Percentiles rank a stretch among this genome's conserved stretches.
Conservation (phyloP, 768 basidiomycete species). For the Boletales sp. region DNA sequence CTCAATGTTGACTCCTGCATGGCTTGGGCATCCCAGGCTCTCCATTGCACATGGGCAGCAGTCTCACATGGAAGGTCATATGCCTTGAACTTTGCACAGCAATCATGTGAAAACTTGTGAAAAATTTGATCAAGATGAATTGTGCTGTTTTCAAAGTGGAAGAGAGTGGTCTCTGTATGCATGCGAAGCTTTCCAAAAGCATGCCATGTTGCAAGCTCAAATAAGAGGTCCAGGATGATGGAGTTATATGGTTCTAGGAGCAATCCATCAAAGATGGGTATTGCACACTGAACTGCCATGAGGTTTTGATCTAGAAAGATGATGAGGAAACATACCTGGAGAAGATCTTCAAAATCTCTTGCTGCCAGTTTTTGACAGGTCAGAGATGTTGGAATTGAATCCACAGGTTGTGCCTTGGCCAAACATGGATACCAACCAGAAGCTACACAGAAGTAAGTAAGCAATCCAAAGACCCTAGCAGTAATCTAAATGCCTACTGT, state of each 20-base stretch:
- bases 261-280: slow-evolving; percentile 34
- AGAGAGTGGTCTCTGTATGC: slow-evolving; percentile 17
- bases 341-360: slow-evolving; percentile 36
- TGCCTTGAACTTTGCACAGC: slow-evolving; percentile 25
- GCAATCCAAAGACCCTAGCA: too few relatives aligned
- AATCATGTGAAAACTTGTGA: slow-evolving; percentile 15
- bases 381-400: slow-evolving; percentile 31
- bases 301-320: too few relatives aligned
- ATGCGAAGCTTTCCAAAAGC: slow-evolving; percentile 21
- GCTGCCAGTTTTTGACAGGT: slow-evolving; percentile 34
- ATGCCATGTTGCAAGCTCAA: slow-evolving; percentile 28
- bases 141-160: slow-evolving; percentile 21
- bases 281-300: slow-evolving; percentile 23
- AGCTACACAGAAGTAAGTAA: slow-evolving; percentile 3
- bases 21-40: too few relatives aligned
- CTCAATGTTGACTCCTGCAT: too few relatives aligned
- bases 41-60: slow-evolving; percentile 20
- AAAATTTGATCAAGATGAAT: slow-evolving; percentile 20
- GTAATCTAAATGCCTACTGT: slow-evolving; percentile 10
- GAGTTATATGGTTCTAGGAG: slow-evolving; percentile 13
- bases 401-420: slow-evolving; percentile 30
- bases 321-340: slow-evolving; percentile 22
- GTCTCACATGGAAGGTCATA: slow-evolving; percentile 30
- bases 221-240: slow-evolving; percentile 9
- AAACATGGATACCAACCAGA: slow-evolving; percentile 27